Conservation (phyloP, 176 grass and related monocot genomes). For the Rhipidocladum racemiflorum region DNA sequence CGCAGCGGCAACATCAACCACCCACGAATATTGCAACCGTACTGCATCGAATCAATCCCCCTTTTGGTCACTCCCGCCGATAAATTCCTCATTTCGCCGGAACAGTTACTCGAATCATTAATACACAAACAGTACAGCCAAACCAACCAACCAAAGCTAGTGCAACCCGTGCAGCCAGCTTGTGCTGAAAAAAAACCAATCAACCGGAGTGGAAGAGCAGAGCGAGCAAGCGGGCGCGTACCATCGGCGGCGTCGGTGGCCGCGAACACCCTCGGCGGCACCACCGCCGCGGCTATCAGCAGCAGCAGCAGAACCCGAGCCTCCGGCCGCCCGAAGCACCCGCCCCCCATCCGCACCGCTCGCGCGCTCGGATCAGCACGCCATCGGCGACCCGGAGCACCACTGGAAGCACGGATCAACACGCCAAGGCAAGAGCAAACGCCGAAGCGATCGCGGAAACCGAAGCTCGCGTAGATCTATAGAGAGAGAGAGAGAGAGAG, state of each 20-base stretch:
- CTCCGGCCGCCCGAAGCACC: neutral
- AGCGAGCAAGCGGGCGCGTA: neutral
- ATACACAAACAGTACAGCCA: neutral
- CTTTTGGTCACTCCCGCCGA: neutral
- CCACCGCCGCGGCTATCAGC: conserved; percentile 35
- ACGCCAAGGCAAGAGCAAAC: neutral
- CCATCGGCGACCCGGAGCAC: neutral
- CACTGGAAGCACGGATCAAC: neutral
- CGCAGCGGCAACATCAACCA: neutral
- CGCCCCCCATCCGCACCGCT: conserved; percentile 22
- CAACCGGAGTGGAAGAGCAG: neutral
- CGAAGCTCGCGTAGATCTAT: conserved; percentile 49
- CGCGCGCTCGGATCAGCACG: neutral
- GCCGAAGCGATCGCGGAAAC: conserved; percentile 26
- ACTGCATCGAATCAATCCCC: neutral
- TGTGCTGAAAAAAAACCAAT: neutral
- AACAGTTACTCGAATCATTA: neutral
- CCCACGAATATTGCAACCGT: neutral
- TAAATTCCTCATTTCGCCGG: neutral
- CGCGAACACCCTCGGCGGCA: conserved; percentile 29
- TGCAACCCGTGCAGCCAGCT: neutral
- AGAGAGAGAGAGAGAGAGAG: conserved; percentile 8
- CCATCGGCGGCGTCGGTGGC: conserved; percentile 43
- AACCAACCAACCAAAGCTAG: conserved; percentile 5
- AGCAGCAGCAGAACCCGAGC: neutral